phyloP scores from a whole-genome alignment of 306 rosid species.

The Coriaria nepalensis region DNA sequence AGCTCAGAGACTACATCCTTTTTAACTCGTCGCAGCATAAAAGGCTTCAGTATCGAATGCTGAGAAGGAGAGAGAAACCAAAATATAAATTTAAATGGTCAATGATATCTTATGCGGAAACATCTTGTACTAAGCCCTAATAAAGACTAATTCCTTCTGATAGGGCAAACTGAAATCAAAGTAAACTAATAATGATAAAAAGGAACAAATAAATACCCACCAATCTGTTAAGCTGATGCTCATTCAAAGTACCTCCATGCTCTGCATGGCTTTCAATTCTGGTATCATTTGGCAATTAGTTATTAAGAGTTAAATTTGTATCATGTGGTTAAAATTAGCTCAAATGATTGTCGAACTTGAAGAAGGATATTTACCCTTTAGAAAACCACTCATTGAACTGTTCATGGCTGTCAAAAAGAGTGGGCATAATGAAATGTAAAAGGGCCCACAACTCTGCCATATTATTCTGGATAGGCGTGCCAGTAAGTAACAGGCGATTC shows the following conservation, averaged over 20 bases:
- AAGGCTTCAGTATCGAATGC: conserved; percentile 96
- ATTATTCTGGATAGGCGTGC: conserved; percentile 95
- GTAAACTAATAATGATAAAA: too few species aligned
- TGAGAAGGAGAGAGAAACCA: conserved; percentile 18
- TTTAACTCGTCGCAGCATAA: conserved; percentile 95
- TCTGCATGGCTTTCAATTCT: conserved; percentile 98
- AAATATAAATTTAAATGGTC: conserved; percentile 13
- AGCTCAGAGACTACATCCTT: conserved; percentile 89
- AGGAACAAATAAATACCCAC: conserved; percentile 33
- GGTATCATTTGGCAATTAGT: conserved; percentile 14
- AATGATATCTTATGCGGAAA: background rate
- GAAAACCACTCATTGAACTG: conserved; percentile 99
- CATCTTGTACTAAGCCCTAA: too few species aligned
- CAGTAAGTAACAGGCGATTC: conserved; percentile 84
- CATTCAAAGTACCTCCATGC: conserved; percentile 96
- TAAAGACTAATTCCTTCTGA: too few species aligned
- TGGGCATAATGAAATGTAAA: conserved; percentile 95
- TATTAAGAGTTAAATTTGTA: conserved; percentile 12
- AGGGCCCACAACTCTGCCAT: conserved; percentile 99
- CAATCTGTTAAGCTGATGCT: conserved; percentile 95
- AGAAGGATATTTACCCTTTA: conserved; percentile 58
- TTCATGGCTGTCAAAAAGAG: conserved; percentile 93
- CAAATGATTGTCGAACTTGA: conserved; percentile 6
- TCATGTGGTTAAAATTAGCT: background rate
- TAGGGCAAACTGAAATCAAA: too few species aligned